Percentiles rank a stretch among this genome's conserved stretches.
These are phyloP conservation scores for Monilinia aucupariae DNA, from an alignment of 2,329 filamentous ascomycete genomes.

Conservation along the genomic window DNA sequence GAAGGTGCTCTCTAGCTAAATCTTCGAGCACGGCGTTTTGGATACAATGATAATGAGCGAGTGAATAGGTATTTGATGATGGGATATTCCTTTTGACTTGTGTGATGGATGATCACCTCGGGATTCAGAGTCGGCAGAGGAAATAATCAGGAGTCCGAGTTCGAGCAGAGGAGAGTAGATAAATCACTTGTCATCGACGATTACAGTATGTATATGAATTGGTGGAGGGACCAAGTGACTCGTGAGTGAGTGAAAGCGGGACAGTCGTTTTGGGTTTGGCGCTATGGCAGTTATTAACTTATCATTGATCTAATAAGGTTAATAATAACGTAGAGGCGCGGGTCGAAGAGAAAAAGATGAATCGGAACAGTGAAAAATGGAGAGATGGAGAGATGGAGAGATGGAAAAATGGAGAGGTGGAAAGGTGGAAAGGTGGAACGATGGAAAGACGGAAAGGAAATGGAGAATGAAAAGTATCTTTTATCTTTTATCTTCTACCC, in stretches of 20 bases:
- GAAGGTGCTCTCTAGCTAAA: slow-evolving; percentile 9
- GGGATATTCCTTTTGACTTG: neutral
- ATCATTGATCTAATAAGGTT: neutral
- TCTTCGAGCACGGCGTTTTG: neutral
- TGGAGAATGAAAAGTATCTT: too few species aligned
- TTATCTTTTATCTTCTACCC: too few species aligned
- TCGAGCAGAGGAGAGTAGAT: neutral
- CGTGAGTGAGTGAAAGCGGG: slow-evolving; percentile 19
- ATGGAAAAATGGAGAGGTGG: neutral
- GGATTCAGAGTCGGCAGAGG: neutral
- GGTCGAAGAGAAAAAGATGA: neutral
- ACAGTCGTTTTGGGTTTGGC: slow-evolving; percentile 17
- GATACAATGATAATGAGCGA: neutral
- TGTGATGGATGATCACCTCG: neutral
- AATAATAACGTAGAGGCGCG: slow-evolving; percentile 10
- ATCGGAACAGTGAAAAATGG: too few species aligned
- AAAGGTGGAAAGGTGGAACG: neutral
- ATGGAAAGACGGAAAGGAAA: too few species aligned
- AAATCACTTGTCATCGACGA: slow-evolving; percentile 10
- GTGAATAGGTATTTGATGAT: neutral
- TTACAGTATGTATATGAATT: slow-evolving; percentile 15
- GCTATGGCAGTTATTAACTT: slow-evolving; percentile 3
- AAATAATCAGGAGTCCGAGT: slow-evolving; percentile 5
- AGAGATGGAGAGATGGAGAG: neutral
- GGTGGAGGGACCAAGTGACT: slow-evolving; percentile 17